A percentile compares a stretch with the other conserved stretches of the same genome.
Conservation (phyloP, 1,139 yeast species). For the Scheffersomyces segobiensis region DNA sequence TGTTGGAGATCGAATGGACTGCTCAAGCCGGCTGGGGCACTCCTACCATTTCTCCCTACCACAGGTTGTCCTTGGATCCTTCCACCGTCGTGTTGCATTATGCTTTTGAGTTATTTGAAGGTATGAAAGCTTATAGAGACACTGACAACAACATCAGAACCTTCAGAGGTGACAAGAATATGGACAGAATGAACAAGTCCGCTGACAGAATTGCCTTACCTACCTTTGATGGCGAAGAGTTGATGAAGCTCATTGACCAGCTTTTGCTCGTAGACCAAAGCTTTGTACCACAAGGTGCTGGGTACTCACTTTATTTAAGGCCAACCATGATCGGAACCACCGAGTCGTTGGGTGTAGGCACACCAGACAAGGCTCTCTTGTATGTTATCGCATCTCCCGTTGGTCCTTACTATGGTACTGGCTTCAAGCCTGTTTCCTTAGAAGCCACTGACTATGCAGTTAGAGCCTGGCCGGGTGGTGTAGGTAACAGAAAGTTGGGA, state of each 20-base stretch:
- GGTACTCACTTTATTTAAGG: slow-evolving; percentile 88
- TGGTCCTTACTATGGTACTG: slow-evolving; percentile 88
- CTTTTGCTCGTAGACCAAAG: slow-evolving; percentile 70
- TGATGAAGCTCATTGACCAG: slow-evolving; percentile 71
- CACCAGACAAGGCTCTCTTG: slow-evolving; percentile 78
- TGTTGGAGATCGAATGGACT: slow-evolving; percentile 86
- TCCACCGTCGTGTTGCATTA: slow-evolving; percentile 89
- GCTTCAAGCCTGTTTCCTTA: slow-evolving; percentile 88
- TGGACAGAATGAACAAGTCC: slow-evolving; percentile 86
- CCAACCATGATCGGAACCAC: slow-evolving; percentile 95
- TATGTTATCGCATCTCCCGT: slow-evolving; percentile 92
- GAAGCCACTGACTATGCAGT: slow-evolving; percentile 96
- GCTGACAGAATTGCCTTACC: slow-evolving; percentile 89
- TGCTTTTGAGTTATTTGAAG: slow-evolving; percentile 94
- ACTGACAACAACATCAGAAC: slow-evolving; percentile 67
- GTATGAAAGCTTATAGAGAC: slow-evolving; percentile 90
- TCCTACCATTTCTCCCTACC: slow-evolving; percentile 87
- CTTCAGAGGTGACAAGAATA: slow-evolving; percentile 89
- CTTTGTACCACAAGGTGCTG: slow-evolving; percentile 80
- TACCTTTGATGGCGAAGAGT: slow-evolving; percentile 73
- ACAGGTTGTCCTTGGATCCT: slow-evolving; percentile 74
- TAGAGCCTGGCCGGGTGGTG: slow-evolving; percentile 99
- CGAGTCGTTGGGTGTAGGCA: slow-evolving; percentile 77
- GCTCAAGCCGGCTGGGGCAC: slow-evolving; percentile 76
- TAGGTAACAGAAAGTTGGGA: slow-evolving; percentile 92